Percentiles rank a stretch among this genome's conserved stretches.
Evolutionary conservation across 352 stramenopile genomes (phyloP).

Genomic region (Phytophthora sojae): DNA sequence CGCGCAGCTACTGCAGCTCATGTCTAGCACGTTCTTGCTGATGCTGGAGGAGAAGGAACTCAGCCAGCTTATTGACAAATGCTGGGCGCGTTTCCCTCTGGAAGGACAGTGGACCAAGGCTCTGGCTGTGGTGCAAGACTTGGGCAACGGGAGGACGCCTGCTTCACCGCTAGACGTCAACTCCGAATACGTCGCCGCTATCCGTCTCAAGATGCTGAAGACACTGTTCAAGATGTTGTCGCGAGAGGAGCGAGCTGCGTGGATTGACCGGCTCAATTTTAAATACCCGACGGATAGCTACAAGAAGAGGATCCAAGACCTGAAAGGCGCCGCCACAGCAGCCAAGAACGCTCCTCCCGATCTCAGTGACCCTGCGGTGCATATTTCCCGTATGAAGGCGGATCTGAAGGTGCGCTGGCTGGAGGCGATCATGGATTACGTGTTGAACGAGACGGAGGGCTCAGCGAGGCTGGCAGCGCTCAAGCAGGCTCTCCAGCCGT

Average conservation of each 20-base stretch:
- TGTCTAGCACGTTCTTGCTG: conserved; percentile 53
- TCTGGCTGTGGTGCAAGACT: conserved; percentile 49
- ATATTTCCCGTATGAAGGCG: conserved; percentile 49
- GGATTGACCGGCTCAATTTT: conserved; percentile 59
- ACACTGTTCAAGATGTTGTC: conserved; percentile 65
- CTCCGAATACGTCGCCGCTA: conserved; percentile 34
- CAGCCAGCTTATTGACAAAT: conserved; percentile 44
- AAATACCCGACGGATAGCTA: conserved; percentile 55
- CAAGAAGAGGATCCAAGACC: conserved; percentile 41
- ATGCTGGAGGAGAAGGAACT: conserved; percentile 59
- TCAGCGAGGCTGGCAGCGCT: conserved; percentile 57
- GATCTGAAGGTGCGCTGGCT: conserved; percentile 76
- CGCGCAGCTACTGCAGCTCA: conserved; percentile 50
- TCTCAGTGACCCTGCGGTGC: conserved; percentile 39
- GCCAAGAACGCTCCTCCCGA: conserved; percentile 23
- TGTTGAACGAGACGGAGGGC: conserved; percentile 52
- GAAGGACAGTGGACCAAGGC: conserved; percentile 57
- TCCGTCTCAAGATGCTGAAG: conserved; percentile 60
- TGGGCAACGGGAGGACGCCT: conserved; percentile 31
- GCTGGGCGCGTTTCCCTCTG: conserved; percentile 46
- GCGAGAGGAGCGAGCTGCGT: conserved; percentile 51
- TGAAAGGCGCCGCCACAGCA: conserved; percentile 21
- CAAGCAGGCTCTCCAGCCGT: conserved; percentile 56
- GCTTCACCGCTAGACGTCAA: conserved; percentile 19
- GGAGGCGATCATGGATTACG: conserved; percentile 50